These are phyloP conservation scores for Geosmithia flava DNA, from an alignment of 2,329 filamentous ascomycete species.

Conservation along the genomic window DNA sequence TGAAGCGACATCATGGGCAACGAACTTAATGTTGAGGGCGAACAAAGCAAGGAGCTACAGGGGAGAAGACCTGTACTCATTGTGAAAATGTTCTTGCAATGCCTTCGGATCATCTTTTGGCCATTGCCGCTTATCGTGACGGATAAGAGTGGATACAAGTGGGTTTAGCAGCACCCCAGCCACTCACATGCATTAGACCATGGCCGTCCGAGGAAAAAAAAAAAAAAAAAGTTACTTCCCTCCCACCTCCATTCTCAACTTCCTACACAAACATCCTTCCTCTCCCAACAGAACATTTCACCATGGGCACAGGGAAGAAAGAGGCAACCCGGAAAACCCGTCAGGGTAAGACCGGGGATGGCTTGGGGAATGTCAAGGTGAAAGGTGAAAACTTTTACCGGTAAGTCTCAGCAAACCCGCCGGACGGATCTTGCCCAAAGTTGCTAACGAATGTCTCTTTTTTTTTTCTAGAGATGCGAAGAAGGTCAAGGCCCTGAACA, in stretches of 20 bases:
- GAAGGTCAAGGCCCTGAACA: slow-evolving; percentile 78
- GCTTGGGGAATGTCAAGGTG: slow-evolving; percentile 79
- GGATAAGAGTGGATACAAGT: not conserved
- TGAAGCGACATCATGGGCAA: slow-evolving; percentile 1
- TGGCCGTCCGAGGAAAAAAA: not conserved
- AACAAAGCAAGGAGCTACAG: not conserved
- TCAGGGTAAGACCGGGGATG: slow-evolving; percentile 75
- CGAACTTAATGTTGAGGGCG: not conserved
- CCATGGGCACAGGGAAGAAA: slow-evolving; percentile 87
- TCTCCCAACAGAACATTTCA: slow-evolving; percentile 5
- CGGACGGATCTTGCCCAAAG: not conserved
- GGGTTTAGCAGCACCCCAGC: not conserved
- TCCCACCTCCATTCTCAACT: slow-evolving; percentile 4
- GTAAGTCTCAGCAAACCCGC: slow-evolving; percentile 23
- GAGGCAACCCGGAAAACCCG: slow-evolving; percentile 72
- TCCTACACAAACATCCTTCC: not conserved
- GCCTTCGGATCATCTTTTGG: not conserved
- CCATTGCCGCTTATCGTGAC: not conserved
- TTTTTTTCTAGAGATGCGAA: slow-evolving; percentile 48
- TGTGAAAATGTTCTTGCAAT: not conserved
- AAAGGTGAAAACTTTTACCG: slow-evolving; percentile 99
- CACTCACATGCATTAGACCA: not conserved
- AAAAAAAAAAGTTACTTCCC: slow-evolving; percentile 5
- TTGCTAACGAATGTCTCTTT: not conserved
- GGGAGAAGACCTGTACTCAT: not conserved